phyloP scores from a whole-genome alignment of 306 rosid species.

The Vigna unguiculata region DNA sequence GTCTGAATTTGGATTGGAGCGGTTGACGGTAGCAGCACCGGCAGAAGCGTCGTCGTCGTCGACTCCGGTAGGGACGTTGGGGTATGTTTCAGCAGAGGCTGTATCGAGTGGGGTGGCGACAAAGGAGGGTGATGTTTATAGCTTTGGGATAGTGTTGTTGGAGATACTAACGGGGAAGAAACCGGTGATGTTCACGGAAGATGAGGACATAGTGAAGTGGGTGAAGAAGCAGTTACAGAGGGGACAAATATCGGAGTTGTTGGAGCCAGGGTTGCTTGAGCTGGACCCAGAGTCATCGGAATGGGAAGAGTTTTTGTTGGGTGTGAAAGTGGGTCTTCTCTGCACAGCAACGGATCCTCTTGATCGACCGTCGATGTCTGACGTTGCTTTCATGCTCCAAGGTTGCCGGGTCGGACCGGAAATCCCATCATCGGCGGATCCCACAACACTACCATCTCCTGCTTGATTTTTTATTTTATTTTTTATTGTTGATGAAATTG shows the following conservation, averaged over 20 bases:
- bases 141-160: conserved; percentile 80
- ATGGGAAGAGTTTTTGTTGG: conserved; percentile 88
- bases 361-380: conserved; percentile 81
- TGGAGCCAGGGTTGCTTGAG: conserved; percentile 88
- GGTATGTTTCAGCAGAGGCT: conserved; percentile 81
- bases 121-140: conserved; percentile 76
- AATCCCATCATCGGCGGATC: conserved; percentile 86
- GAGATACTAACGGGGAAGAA: conserved; percentile 84
- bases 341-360: conserved; percentile 91
- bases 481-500: not conserved
- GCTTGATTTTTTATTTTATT: conserved; percentile 38
- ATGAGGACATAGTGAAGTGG: conserved; percentile 89
- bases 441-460: conserved; percentile 80
- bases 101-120: conserved; percentile 65
- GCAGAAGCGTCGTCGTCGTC: conserved; percentile 66
- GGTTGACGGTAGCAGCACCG: conserved; percentile 56
- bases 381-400: conserved; percentile 90
- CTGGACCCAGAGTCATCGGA: conserved; percentile 87
- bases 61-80: conserved; percentile 66
- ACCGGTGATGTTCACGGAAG: conserved; percentile 77
- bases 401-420: conserved; percentile 89
- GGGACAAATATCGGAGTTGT: conserved; percentile 69
- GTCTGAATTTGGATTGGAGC: conserved; percentile 81
- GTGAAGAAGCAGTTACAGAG: conserved; percentile 78
- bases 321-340: conserved; percentile 78